Conservation (phyloP, 2,329 filamentous ascomycete species). For the Emericellopsis atlantica region DNA sequence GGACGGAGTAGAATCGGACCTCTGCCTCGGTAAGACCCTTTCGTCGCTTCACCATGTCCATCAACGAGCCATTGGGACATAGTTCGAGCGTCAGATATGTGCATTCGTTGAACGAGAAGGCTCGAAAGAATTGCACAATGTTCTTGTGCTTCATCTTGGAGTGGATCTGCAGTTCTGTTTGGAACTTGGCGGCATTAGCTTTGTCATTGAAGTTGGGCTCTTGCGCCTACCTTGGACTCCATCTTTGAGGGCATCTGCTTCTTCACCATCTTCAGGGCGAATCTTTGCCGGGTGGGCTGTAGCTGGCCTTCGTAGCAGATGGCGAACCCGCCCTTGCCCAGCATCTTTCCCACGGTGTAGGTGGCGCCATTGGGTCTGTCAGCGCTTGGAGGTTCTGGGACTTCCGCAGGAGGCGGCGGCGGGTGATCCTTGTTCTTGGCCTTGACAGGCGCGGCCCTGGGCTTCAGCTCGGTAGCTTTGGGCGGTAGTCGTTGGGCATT, state of each 20-base stretch:
- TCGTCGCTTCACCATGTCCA: constrained; percentile 93
- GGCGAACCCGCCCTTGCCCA: constrained; percentile 74
- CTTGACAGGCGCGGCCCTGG: constrained; percentile 33
- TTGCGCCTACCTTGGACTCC: constrained; percentile 57
- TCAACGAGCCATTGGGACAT: constrained; percentile 89
- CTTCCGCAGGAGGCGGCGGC: constrained; percentile 46
- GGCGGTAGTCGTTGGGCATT: constrained; percentile 42
- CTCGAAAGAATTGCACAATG: constrained; percentile 89
- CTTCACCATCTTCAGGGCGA: constrained; percentile 73
- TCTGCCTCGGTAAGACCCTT: constrained; percentile 88
- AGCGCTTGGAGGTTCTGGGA: constrained; percentile 50
- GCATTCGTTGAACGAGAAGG: constrained; percentile 78
- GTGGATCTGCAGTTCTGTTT: constrained; percentile 89
- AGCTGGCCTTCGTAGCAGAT: constrained; percentile 66
- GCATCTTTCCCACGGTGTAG: constrained; percentile 61
- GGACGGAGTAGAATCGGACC: constrained; percentile 84
- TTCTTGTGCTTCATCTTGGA: constrained; percentile 95
- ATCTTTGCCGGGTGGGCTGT: constrained; percentile 51
- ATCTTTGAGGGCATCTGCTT: constrained; percentile 73
- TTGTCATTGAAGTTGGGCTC: neutral
- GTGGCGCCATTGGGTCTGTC: constrained; percentile 58
- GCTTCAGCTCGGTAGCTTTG: constrained; percentile 34
- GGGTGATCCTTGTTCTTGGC: constrained; percentile 55
- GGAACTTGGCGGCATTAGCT: constrained; percentile 34
- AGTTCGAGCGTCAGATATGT: constrained; percentile 93